Conservation (phyloP, 2,329 filamentous ascomycete genomes). For the Fusarium sororula region DNA sequence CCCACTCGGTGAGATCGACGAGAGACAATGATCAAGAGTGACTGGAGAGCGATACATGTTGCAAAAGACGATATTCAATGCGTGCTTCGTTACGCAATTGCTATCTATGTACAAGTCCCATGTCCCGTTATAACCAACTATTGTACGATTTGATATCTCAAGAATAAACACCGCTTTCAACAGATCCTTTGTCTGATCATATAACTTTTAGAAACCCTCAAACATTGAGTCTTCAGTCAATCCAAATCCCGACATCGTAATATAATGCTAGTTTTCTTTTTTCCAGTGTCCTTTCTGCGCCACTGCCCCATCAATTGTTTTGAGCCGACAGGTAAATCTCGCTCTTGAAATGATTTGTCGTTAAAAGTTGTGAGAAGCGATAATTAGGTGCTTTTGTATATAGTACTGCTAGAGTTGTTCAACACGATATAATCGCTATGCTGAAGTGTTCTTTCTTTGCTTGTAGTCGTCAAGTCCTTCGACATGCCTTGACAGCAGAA, state of each 20-base stretch:
- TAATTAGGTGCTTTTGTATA: constrained; percentile 25
- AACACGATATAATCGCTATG: constrained; percentile 7
- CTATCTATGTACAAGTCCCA: neutral
- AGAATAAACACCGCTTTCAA: constrained; percentile 1
- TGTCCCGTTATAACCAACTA: neutral
- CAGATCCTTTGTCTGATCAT: constrained; percentile 19
- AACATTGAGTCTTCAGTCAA: neutral
- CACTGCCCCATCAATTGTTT: neutral
- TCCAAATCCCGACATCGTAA: neutral
- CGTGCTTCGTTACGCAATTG: neutral
- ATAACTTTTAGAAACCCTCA: constrained; percentile 9
- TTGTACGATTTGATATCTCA: neutral
- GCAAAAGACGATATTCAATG: constrained; percentile 18
- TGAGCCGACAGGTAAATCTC: neutral
- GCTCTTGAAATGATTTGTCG: constrained; percentile 9
- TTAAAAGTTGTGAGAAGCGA: constrained; percentile 10
- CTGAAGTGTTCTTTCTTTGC: constrained; percentile 3
- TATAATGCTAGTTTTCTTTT: constrained; percentile 10
- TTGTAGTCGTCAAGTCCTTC: constrained; percentile 26
- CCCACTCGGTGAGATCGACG: neutral
- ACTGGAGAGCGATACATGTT: neutral
- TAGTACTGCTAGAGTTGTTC: constrained; percentile 20
- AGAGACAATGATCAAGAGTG: neutral
- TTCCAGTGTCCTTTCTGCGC: constrained; percentile 14
- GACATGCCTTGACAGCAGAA: constrained; percentile 8